Evolutionary conservation across 2,329 filamentous ascomycete genomes (phyloP), one percentile per base, ranked within the genome.

Genomic region (Alternaria arborescens): DNA sequence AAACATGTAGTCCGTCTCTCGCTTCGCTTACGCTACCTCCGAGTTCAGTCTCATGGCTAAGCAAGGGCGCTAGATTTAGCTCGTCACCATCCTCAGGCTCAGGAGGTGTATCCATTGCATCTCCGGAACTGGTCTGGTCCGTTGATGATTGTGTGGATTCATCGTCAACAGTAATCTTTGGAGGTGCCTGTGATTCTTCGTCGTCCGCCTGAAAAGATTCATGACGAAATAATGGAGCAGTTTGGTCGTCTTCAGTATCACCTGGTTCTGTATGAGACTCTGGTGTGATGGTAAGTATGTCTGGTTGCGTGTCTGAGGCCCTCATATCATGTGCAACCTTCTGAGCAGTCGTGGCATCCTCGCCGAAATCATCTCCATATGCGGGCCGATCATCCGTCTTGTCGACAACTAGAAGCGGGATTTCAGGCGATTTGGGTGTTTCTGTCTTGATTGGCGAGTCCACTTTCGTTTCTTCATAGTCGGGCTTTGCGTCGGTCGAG

Each of bases 291-390:
- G 75, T 54, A 41, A 76, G 58, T 44, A 73, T 60, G 52, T 81
- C 75, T 38, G 77, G 77, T 36, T 74, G 60, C 26, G 76, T 75
- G 61, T 80, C 77, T 12, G 73, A 67, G 12, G 72, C 65, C 44
- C 70, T 65, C 32, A 71, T 62, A 28, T 76, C 70, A 60, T 77
- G 72, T 2, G 78, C 76, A 41, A 75, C 61, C 50, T 76, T 76
- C 55, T 81, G 76, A 32, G 64, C 67, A 50, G 57, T 56, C 5
- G 76, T 79, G 24, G 77, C 76, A 46, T 71, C 56, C 7, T 67
- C 46, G 7, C 75, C 77, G 61, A 79, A 75, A 61, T 79, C 76
- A 43, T 81, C 77, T 12, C 74, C 77, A 69, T 75, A 65, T 11
- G 66, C 67, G 20, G 75, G 77, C 48, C 70, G 60, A 6, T 71